These are phyloP conservation scores for Phytophthora sojae DNA, from an alignment of 352 stramenopile species.

Conservation along the genomic window DNA sequence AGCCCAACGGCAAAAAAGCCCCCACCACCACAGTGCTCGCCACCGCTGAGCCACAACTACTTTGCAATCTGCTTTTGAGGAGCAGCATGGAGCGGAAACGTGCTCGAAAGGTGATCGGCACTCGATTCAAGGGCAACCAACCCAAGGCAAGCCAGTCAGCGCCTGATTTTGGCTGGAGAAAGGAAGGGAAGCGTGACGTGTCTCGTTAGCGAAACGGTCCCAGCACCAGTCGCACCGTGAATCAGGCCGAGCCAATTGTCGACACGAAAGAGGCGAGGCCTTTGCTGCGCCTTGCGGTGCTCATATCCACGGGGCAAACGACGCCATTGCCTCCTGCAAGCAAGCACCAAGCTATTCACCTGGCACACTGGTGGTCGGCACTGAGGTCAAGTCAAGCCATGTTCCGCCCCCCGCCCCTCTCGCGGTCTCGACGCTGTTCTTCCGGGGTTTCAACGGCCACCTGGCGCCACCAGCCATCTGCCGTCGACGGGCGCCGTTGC, in stretches of 20 bases:
- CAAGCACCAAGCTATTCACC: background rate
- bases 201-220: too few species aligned
- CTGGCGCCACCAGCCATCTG: constrained; percentile 17
- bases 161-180: too few species aligned
- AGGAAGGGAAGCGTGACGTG: too few species aligned
- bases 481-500: constrained; percentile 17
- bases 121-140: background rate
- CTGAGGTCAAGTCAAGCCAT: background rate
- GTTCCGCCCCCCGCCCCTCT: constrained; percentile 16
- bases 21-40: background rate
- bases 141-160: background rate
- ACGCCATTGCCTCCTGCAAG: background rate
- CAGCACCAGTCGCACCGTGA: too few species aligned
- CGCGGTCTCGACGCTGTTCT: constrained; percentile 20
- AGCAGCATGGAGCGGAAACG: constrained; percentile 16
- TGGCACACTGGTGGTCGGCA: background rate
- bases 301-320: background rate
- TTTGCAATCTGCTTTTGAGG: constrained; percentile 26
- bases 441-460: constrained; percentile 23
- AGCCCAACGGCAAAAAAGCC: background rate
- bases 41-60: background rate
- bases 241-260: too few species aligned
- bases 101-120: constrained; percentile 2
- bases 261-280: too few species aligned
- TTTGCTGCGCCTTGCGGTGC: too few species aligned